Evolutionary conservation across 768 basidiomycete species (phyloP).

Genomic region (Mrakia hoshinonis): DNA sequence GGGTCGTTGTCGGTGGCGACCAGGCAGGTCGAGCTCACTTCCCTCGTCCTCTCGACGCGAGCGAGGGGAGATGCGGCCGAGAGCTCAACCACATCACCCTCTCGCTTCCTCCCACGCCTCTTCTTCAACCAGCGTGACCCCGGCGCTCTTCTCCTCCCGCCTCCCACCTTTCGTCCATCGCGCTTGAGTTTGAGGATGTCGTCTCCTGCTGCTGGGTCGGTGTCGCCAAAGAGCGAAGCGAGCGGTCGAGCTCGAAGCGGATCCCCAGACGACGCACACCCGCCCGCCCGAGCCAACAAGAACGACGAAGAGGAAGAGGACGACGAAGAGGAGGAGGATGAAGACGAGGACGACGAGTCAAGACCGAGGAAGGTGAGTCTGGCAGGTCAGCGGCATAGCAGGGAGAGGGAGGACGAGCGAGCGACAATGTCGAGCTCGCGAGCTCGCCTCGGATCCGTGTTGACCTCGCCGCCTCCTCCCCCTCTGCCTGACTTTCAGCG

Average conservation of each 20-base stretch:
- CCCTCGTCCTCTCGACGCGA: too few relatives aligned
- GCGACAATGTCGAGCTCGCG: too few relatives aligned
- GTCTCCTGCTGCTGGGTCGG: background rate
- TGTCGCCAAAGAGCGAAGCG: background rate
- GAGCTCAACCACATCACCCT: too few relatives aligned
- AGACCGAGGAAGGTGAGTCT: slow-evolving; percentile 6
- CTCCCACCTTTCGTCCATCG: background rate
- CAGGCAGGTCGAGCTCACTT: too few relatives aligned
- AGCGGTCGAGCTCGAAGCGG: background rate
- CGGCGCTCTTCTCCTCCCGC: background rate
- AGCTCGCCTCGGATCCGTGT: background rate
- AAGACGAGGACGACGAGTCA: slow-evolving; percentile 1
- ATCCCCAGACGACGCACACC: background rate
- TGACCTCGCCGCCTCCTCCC: background rate
- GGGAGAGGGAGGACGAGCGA: too few relatives aligned
- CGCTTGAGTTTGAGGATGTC: background rate
- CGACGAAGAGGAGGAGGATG: background rate
- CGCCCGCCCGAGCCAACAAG: background rate
- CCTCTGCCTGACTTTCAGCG: background rate
- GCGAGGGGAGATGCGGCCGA: too few relatives aligned
- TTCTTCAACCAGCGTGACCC: too few relatives aligned
- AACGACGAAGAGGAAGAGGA: background rate
- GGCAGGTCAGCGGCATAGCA: too few relatives aligned
- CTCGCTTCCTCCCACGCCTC: too few relatives aligned
- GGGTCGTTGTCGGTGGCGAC: too few relatives aligned